phyloP scores from a whole-genome alignment of 345 rosid genomes.

The Mercurialis annua region DNA sequence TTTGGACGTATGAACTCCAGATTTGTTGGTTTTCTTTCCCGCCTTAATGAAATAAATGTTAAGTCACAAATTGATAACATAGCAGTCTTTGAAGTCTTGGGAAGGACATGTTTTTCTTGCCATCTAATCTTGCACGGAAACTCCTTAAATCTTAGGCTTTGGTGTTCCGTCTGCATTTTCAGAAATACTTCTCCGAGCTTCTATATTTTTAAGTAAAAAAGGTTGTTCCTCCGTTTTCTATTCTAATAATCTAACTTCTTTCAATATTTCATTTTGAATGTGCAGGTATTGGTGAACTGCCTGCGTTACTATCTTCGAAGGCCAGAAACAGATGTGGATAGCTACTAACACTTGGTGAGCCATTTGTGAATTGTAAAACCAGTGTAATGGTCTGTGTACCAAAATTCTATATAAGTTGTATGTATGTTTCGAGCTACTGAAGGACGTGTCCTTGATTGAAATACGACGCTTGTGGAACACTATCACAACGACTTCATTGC shows the following conservation, averaged over 20 bases:
- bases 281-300: slow-evolving; percentile 73
- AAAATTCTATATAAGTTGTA: slow-evolving; percentile 2
- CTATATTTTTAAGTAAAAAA: too few relatives aligned
- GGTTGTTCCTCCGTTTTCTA: too few relatives aligned
- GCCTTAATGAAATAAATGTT: background rate
- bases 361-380: slow-evolving; percentile 20
- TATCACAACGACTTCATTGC: background rate
- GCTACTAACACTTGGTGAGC: slow-evolving; percentile 41
- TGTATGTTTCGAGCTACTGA: background rate
- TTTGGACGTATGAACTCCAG: background rate
- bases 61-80: background rate
- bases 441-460: background rate
- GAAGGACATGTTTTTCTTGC: background rate
- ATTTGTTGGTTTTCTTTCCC: background rate
- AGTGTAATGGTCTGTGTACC: slow-evolving; percentile 15
- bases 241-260: background rate
- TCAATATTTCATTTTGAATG: slow-evolving; percentile 4
- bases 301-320: slow-evolving; percentile 86
- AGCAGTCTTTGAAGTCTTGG: background rate
- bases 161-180: too few relatives aligned
- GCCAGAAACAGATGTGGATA: slow-evolving; percentile 88
- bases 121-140: background rate
- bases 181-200: too few relatives aligned
- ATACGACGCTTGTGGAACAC: slow-evolving; percentile 4
- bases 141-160: background rate